Conservation (phyloP, 1,284 basidiomycete species). For the Leccinum fuscescens region DNA sequence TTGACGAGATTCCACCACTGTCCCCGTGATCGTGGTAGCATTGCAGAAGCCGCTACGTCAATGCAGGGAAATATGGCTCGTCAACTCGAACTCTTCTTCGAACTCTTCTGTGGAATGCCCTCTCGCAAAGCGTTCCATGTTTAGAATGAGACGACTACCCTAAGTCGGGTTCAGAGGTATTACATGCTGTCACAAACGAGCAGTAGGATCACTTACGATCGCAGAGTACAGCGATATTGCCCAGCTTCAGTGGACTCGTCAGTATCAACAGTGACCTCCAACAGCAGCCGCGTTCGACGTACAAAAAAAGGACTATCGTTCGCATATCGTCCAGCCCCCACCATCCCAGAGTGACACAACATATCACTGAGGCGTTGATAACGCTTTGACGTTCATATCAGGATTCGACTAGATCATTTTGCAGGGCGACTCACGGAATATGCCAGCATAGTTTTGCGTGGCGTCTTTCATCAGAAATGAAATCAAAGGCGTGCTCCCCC, state of each 20-base stretch:
- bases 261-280: background rate
- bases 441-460: constrained; percentile 6
- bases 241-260: constrained; percentile 14
- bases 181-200: background rate
- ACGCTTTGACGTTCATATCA: background rate
- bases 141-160: constrained; percentile 21
- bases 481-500: constrained; percentile 16
- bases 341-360: background rate
- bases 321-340: constrained; percentile 6
- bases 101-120: constrained; percentile 9
- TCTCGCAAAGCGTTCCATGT: constrained; percentile 19
- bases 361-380: constrained; percentile 7
- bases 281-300: background rate
- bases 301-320: constrained; percentile 8
- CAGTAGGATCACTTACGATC: constrained; percentile 13
- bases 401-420: background rate
- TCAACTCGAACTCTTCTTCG: constrained; percentile 13
- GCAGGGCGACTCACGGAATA: constrained; percentile 17
- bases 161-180: background rate
- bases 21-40: background rate
- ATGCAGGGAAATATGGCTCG: constrained; percentile 15
- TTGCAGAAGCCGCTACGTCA: background rate
- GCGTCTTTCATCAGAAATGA: constrained; percentile 24
- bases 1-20: background rate
- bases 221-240: constrained; percentile 8